Percentiles rank a stretch among this genome's conserved stretches.
Evolutionary conservation across 768 basidiomycete species (phyloP).

Genomic region (Kwoniella dendrophila): DNA sequence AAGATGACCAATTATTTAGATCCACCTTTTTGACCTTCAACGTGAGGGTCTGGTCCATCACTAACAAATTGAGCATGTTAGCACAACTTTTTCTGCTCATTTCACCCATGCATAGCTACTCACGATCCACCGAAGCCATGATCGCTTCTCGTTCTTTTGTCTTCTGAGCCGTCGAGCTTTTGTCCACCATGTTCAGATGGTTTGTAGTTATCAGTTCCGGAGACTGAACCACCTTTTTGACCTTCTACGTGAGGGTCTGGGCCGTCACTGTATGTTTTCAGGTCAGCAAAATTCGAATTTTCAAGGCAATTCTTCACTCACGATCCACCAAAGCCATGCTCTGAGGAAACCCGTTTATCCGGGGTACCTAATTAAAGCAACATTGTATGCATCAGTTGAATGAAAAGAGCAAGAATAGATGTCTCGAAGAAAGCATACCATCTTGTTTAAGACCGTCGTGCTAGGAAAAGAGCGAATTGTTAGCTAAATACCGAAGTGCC

Average conservation of each 20-base stretch:
- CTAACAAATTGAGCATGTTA: slow-evolving; percentile 15
- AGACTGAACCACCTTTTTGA: slow-evolving; percentile 47
- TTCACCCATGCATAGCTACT: slow-evolving; percentile 15
- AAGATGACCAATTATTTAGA: slow-evolving; percentile 21
- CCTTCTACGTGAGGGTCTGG: slow-evolving; percentile 56
- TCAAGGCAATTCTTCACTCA: slow-evolving; percentile 10
- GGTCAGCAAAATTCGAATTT: slow-evolving; percentile 16
- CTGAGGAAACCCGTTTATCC: slow-evolving; percentile 56
- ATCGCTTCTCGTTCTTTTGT: slow-evolving; percentile 52
- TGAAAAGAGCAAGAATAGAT: too few relatives aligned
- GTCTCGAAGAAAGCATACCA: slow-evolving; percentile 20
- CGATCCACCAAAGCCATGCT: slow-evolving; percentile 57
- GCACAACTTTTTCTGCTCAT: neutral
- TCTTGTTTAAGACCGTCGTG: slow-evolving; percentile 56
- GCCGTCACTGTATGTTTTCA: slow-evolving; percentile 34
- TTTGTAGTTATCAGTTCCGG: slow-evolving; percentile 41
- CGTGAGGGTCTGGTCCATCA: slow-evolving; percentile 52
- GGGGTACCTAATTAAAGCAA: slow-evolving; percentile 41
- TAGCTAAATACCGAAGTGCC: neutral
- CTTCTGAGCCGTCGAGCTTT: slow-evolving; percentile 52
- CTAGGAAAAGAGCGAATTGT: slow-evolving; percentile 16
- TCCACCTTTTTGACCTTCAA: slow-evolving; percentile 53
- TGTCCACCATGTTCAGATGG: slow-evolving; percentile 56
- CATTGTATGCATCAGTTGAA: too few relatives aligned
- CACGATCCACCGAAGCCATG: slow-evolving; percentile 57